Conservation (phyloP, 345 rosid genomes). For the Hibiscus mutabilis region DNA sequence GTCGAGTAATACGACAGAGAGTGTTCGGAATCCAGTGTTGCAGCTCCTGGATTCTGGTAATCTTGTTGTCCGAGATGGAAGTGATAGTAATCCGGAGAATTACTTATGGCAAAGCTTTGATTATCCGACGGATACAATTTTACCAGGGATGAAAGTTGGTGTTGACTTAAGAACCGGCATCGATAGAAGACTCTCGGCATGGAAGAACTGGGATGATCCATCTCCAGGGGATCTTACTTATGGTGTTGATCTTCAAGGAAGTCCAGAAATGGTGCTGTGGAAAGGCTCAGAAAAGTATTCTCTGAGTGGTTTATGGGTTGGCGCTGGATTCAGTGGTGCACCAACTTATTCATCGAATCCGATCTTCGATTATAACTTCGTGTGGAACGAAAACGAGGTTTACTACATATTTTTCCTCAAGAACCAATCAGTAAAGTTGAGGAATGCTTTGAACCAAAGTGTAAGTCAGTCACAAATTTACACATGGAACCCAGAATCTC, state of each 20-base stretch:
- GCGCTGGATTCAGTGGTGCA: constrained; percentile 30
- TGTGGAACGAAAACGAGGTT: constrained; percentile 19
- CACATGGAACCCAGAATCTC: not conserved
- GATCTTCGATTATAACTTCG: constrained; percentile 18
- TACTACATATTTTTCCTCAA: constrained; percentile 25
- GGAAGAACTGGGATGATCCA: constrained; percentile 17
- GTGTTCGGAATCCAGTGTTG: not conserved
- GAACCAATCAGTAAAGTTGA: not conserved
- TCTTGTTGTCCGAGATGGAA: constrained; percentile 28
- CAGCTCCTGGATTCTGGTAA: constrained; percentile 28
- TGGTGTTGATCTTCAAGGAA: constrained; percentile 1
- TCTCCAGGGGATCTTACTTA: constrained; percentile 9
- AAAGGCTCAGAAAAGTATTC: constrained; percentile 4
- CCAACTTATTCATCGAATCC: not conserved
- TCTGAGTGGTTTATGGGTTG: constrained; percentile 47
- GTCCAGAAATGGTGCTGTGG: constrained; percentile 7
- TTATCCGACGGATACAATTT: constrained; percentile 33
- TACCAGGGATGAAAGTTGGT: constrained; percentile 45
- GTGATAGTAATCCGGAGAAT: not conserved
- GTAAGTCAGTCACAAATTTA: not conserved
- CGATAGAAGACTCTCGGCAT: not conserved
- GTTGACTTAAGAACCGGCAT: constrained; percentile 1
- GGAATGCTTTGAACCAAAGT: constrained; percentile 2
- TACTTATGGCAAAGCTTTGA: constrained; percentile 55
- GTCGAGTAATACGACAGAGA: not conserved